Percentiles rank a stretch among this genome's conserved stretches.
Conservation (phyloP, 2,329 filamentous ascomycete genomes). For the Cladosporium sphaerospermum region DNA sequence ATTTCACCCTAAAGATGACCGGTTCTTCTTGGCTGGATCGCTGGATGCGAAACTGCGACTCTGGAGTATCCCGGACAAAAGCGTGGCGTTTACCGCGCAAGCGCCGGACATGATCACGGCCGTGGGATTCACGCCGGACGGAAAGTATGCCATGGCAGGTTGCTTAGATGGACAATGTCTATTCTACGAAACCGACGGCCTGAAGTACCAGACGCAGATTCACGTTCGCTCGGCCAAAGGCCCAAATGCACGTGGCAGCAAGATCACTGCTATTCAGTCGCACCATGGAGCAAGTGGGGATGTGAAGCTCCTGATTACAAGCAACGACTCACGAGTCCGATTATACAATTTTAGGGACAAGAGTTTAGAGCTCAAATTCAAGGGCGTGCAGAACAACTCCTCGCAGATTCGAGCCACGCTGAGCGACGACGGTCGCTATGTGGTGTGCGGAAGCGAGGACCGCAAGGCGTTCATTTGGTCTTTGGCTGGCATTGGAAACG, state of each 20-base stretch:
- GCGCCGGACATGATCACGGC: slow-evolving; percentile 86
- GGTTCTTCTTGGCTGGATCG: slow-evolving; percentile 92
- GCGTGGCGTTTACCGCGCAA: slow-evolving; percentile 73
- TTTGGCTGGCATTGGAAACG: slow-evolving; percentile 50
- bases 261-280: slow-evolving; percentile 90
- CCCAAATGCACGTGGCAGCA: slow-evolving; percentile 92
- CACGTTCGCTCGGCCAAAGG: slow-evolving; percentile 90
- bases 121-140: slow-evolving; percentile 88
- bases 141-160: slow-evolving; percentile 81
- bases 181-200: slow-evolving; percentile 87
- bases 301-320: slow-evolving; percentile 80
- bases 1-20: slow-evolving; percentile 90
- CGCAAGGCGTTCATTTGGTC: slow-evolving; percentile 87
- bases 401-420: slow-evolving; percentile 88
- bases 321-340: slow-evolving; percentile 87
- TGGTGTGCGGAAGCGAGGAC: slow-evolving; percentile 92
- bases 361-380: slow-evolving; percentile 79
- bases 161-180: slow-evolving; percentile 77
- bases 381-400: slow-evolving; percentile 81
- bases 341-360: slow-evolving; percentile 86
- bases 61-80: slow-evolving; percentile 96
- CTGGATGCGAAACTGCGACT: slow-evolving; percentile 80
- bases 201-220: slow-evolving; percentile 78
- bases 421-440: slow-evolving; percentile 76
- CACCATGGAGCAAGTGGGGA: slow-evolving; percentile 57